Evolutionary conservation across 805 yeast species (phyloP).

Genomic region (Isabelozyma pseudorhagii): DNA sequence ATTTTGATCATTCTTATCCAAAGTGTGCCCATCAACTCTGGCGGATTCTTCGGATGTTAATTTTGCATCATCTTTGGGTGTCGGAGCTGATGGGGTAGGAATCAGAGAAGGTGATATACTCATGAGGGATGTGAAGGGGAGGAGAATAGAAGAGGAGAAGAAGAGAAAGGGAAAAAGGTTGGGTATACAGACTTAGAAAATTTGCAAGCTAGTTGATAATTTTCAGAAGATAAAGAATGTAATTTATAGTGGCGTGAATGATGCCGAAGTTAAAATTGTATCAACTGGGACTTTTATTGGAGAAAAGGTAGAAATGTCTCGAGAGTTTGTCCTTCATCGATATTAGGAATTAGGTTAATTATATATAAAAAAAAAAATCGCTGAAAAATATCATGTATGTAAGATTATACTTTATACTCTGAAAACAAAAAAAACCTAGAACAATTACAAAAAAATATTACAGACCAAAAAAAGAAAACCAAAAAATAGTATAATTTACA

Average conservation of each 20-base stretch:
- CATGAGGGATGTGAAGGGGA: background rate
- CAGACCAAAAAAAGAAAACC: background rate
- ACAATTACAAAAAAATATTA: too few species aligned
- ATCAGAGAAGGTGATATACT: background rate
- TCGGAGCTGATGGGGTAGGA: background rate
- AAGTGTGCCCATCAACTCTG: background rate
- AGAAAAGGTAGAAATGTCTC: background rate
- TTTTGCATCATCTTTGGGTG: background rate
- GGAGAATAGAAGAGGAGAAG: background rate
- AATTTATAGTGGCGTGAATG: too few species aligned
- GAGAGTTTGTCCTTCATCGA: background rate
- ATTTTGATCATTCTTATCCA: background rate
- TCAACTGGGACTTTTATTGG: background rate
- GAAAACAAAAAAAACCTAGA: background rate
- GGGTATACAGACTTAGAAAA: background rate
- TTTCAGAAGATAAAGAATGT: too few species aligned
- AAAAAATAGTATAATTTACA: too few species aligned
- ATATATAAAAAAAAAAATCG: background rate
- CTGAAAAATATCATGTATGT: background rate
- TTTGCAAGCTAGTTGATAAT: too few species aligned
- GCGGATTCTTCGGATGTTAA: background rate
- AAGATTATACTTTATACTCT: background rate
- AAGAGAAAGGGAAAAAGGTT: background rate
- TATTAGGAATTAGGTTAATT: background rate
- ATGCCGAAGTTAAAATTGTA: too few species aligned